These are phyloP conservation scores for Yamadazyma diospyri DNA, from an alignment of 1,139 yeast species.

Conservation along the genomic window DNA sequence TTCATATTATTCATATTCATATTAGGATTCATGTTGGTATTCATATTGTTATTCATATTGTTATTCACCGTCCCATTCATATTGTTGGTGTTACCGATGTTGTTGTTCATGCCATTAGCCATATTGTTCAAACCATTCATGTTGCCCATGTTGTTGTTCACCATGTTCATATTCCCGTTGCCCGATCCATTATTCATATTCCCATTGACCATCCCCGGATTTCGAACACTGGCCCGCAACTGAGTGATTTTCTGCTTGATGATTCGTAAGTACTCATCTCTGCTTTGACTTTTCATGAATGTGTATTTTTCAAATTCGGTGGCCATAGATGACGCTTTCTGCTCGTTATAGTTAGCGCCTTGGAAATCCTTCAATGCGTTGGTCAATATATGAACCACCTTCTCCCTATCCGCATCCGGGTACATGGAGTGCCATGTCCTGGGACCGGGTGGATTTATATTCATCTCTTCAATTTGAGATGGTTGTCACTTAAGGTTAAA, in stretches of 20 bases:
- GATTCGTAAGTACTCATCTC: conserved; percentile 39
- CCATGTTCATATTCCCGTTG: conserved; percentile 1
- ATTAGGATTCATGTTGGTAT: conserved; percentile 2
- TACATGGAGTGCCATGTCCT: conserved; percentile 41
- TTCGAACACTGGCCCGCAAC: conserved; percentile 22
- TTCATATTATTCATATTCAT: conserved; percentile 1
- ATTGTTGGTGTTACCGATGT: conserved; percentile 2
- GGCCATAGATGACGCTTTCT: conserved; percentile 40
- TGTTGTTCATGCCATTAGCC: conserved; percentile 6
- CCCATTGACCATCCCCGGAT: neutral
- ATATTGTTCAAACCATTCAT: conserved; percentile 6
- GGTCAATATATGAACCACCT: conserved; percentile 38
- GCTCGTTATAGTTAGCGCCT: conserved; percentile 32
- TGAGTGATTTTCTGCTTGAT: conserved; percentile 42
- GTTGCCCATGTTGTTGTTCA: conserved; percentile 6
- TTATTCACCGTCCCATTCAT: conserved; percentile 6
- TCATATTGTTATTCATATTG: conserved; percentile 1
- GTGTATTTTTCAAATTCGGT: conserved; percentile 45
- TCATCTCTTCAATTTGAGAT: neutral
- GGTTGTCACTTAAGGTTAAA: too few relatives aligned
- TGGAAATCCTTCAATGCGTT: conserved; percentile 40
- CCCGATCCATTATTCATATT: conserved; percentile 4
- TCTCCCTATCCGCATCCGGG: conserved; percentile 39
- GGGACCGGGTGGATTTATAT: conserved; percentile 1
- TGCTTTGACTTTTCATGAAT: conserved; percentile 34